Base-by-base conservation (phyloP, 768 basidiomycete genomes). In the Mycena chlorophos region DNA sequence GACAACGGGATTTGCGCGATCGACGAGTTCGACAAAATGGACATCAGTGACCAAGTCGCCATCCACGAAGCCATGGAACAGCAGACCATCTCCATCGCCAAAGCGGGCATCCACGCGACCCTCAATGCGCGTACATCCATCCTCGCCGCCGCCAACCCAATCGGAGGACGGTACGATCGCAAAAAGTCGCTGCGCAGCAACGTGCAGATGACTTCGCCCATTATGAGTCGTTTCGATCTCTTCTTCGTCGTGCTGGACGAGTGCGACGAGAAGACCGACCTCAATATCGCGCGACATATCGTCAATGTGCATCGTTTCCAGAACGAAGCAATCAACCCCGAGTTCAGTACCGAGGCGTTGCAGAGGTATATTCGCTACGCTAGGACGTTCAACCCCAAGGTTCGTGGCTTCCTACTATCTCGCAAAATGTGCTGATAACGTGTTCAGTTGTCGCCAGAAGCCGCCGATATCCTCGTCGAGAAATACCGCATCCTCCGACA, bases 51-150 rank as follows among this genome's bases (percentile, higher is more conserved):
- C 70, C 97, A 98, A 70, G 94, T 98, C 39, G 97, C 97, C 30
- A 98, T 99, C 65, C 97, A 99, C 79, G 96, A 98, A 79, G 96
- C 96, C 6, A 98, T 98, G 96, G 96, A 98, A 86, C 96, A 98
- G 74, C 95, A 98, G 75, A 98, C 96, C 1, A 98, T 98, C 64
- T 97, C 94, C 26, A 98, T 98, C 60, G 97, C 97, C 38, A 99
- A 99, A 70, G 97, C 97, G 2, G 97, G 97, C 54, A 99, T 99
- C 62, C 96, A 98, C 65, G 96, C 97, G 0, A 99, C 97, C 0
- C 81, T 99, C 52, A 99, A 99, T 65, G 97, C 97, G 1, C 86
- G 97, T 12, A 98, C 97, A 0, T 95, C 93, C 3, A 98, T 99
- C 60, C 84, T 99, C 23, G 97, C 97, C 1, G 97, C 97, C 25